These are phyloP conservation scores for Coemansia sp. DNA, from an alignment of 192 early-diverging fungal species.

Conservation along the genomic window DNA sequence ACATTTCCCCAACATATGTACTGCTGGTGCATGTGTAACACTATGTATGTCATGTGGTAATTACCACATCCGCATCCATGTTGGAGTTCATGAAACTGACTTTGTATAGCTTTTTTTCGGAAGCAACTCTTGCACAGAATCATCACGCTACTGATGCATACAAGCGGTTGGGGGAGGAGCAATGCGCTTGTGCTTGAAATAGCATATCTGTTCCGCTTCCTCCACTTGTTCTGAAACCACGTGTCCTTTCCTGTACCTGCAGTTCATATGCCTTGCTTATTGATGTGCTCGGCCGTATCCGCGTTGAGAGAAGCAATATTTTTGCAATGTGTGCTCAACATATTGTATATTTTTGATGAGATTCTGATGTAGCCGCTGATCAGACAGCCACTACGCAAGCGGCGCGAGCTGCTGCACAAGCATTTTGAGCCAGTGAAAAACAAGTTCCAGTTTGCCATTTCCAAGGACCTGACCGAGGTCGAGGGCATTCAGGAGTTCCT, in stretches of 20 bases:
- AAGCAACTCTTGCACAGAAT: background rate
- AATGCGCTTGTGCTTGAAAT: too few relatives aligned
- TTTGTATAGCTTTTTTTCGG: background rate
- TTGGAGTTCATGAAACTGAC: background rate
- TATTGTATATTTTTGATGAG: background rate
- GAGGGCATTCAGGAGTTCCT: constrained; percentile 93
- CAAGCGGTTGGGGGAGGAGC: too few relatives aligned
- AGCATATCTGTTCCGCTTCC: too few relatives aligned
- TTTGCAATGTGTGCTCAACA: too few relatives aligned
- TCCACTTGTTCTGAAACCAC: background rate
- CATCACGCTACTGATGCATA: too few relatives aligned
- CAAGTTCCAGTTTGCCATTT: constrained; percentile 86
- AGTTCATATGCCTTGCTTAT: background rate
- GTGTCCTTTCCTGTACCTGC: background rate
- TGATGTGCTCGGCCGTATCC: background rate
- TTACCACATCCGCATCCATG: background rate
- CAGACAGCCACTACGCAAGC: constrained; percentile 66
- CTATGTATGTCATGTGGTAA: background rate
- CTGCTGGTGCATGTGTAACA: background rate
- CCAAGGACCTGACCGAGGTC: constrained; percentile 75
- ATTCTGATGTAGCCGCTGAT: constrained; percentile 63
- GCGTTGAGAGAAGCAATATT: background rate
- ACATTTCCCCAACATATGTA: background rate
- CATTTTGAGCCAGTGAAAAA: constrained; percentile 78
- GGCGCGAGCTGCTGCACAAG: constrained; percentile 70